phyloP scores from a whole-genome alignment of 306 rosid species.

The Cucurbita ficifolia region DNA sequence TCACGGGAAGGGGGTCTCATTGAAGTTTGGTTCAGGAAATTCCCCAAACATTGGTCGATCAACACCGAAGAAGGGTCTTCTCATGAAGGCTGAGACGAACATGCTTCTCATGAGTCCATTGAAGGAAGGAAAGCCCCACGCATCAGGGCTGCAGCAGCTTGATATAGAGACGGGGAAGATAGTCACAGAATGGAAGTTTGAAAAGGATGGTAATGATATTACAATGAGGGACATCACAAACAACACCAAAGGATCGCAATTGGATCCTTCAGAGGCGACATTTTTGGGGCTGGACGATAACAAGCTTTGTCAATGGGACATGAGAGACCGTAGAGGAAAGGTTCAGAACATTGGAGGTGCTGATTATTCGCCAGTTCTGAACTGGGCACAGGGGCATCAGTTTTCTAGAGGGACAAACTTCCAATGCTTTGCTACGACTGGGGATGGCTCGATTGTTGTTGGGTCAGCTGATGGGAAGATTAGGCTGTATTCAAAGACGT shows the following conservation, averaged over 20 bases:
- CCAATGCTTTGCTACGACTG: slow-evolving; percentile 76
- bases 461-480: slow-evolving; percentile 85
- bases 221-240: slow-evolving; percentile 78
- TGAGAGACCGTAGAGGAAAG: slow-evolving; percentile 61
- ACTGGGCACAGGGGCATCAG: slow-evolving; percentile 87
- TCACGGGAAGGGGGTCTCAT: slow-evolving; percentile 68
- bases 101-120: slow-evolving; percentile 83
- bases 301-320: slow-evolving; percentile 86
- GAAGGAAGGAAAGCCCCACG: slow-evolving; percentile 50
- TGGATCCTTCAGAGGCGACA: slow-evolving; percentile 81
- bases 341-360: slow-evolving; percentile 48
- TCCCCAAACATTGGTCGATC: slow-evolving; percentile 8
- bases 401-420: slow-evolving; percentile 77
- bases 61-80: slow-evolving; percentile 52
- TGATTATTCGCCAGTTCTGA: slow-evolving; percentile 39
- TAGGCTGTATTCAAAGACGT: slow-evolving; percentile 66
- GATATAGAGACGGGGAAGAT: slow-evolving; percentile 76
- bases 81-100: slow-evolving; percentile 76
- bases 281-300: slow-evolving; percentile 94
- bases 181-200: slow-evolving; percentile 81
- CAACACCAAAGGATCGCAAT: slow-evolving; percentile 64
- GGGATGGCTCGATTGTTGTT: slow-evolving; percentile 84
- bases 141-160: slow-evolving; percentile 54
- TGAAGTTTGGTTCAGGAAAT: slow-evolving; percentile 33
- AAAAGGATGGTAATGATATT: slow-evolving; percentile 65